Conservation (phyloP, 768 basidiomycete genomes). For the Pleurotus eryngii region DNA sequence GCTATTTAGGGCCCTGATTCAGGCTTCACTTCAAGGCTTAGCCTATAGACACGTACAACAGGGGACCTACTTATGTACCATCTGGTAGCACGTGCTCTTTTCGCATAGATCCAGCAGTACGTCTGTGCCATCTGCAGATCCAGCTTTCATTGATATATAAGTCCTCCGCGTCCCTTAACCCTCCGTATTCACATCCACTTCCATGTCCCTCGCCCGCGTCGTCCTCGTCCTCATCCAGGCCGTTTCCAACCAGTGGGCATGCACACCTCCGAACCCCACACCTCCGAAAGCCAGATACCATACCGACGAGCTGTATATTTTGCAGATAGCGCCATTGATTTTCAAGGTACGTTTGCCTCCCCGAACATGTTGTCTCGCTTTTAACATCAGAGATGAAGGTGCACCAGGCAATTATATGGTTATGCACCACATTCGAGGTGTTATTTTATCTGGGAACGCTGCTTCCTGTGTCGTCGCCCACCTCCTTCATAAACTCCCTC, state of each 20-base stretch:
- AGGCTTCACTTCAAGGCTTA: no score
- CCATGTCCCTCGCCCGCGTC: constrained; percentile 48
- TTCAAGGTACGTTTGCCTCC: constrained; percentile 41
- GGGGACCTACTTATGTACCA: no score
- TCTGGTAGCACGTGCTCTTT: not conserved
- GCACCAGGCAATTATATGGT: constrained; percentile 47
- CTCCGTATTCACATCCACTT: not conserved
- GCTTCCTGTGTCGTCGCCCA: constrained; percentile 28
- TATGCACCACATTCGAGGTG: constrained; percentile 48
- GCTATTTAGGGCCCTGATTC: no score
- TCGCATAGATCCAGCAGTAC: not conserved
- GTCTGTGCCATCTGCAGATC: not conserved
- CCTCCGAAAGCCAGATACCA: constrained; percentile 48
- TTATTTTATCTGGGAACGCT: constrained; percentile 34
- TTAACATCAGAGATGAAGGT: constrained; percentile 26
- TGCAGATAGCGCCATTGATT: constrained; percentile 54
- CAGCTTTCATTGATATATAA: constrained; percentile 16
- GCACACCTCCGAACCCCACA: constrained; percentile 56
- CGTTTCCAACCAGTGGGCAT: constrained; percentile 46
- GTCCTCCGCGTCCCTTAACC: not conserved
- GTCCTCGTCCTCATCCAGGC: constrained; percentile 48
- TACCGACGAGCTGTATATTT: constrained; percentile 45
- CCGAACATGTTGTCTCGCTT: not conserved
- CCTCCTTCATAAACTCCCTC: constrained; percentile 26
- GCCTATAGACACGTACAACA: no score